A percentile compares a stretch with the other conserved stretches of the same genome.
Conservation (phyloP, 2,329 filamentous ascomycete species). For the Colletotrichum shisoi region DNA sequence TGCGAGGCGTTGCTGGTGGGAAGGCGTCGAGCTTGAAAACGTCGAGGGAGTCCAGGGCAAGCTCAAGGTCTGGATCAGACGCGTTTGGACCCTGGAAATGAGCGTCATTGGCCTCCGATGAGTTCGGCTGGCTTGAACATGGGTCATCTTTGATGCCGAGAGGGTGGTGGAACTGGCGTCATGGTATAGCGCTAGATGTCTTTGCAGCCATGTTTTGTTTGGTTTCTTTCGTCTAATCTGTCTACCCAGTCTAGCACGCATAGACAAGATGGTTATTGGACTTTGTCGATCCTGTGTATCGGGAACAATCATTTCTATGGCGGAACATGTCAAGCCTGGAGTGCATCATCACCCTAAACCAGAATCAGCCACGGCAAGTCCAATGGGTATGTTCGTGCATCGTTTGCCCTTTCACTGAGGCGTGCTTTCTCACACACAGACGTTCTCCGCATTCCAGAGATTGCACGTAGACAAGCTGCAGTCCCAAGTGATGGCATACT, state of each 20-base stretch:
- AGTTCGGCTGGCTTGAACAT: conserved; percentile 2
- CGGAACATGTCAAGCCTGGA: background rate
- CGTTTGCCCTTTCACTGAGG: background rate
- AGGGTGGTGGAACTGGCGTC: conserved; percentile 7
- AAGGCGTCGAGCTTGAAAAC: conserved; percentile 88
- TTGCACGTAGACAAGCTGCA: background rate
- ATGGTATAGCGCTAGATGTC: conserved; percentile 19
- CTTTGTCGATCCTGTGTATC: background rate
- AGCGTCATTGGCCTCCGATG: conserved; percentile 86
- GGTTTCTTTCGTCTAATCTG: conserved; percentile 16
- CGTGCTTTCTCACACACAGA: background rate
- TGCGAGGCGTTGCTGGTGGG: conserved; percentile 97
- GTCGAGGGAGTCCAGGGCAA: conserved; percentile 91
- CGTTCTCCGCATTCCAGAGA: too few species aligned
- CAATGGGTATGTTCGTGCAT: background rate
- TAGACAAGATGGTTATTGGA: conserved; percentile 3
- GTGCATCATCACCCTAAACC: background rate
- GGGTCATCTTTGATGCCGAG: background rate
- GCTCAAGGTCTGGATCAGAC: conserved; percentile 96
- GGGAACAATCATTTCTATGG: background rate
- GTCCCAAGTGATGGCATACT: background rate
- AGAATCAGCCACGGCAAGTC: background rate
- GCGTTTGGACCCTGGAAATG: conserved; percentile 99
- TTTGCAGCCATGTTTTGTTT: conserved; percentile 4
- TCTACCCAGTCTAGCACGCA: conserved; percentile 3